Evolutionary conservation across 2,329 filamentous ascomycete species (phyloP).

Genomic region (Diaporthe sp.): DNA sequence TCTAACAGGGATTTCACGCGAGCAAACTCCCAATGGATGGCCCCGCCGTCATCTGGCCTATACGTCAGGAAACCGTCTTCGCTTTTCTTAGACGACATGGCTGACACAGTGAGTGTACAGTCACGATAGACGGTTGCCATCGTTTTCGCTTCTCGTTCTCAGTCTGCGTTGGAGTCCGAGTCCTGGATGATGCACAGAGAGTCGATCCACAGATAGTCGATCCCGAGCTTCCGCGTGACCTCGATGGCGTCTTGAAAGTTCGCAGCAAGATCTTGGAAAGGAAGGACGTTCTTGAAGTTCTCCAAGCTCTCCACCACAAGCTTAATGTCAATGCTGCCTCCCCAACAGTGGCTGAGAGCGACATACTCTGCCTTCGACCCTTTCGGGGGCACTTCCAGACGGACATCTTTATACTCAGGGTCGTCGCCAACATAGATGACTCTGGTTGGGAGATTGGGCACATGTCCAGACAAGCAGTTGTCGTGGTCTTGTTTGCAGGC

Average conservation of each 20-base stretch:
- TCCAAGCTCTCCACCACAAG: background rate
- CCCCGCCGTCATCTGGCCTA: background rate
- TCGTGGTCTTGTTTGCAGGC: background rate
- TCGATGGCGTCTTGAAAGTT: conserved; percentile 28
- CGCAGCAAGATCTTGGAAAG: background rate
- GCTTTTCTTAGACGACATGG: background rate
- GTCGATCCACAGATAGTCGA: conserved; percentile 31
- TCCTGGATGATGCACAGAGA: no score
- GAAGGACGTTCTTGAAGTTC: background rate
- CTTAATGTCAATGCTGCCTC: background rate
- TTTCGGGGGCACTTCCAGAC: background rate
- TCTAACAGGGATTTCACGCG: background rate
- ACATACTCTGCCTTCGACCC: conserved; percentile 1
- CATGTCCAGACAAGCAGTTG: background rate
- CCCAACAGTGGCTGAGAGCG: conserved; percentile 30
- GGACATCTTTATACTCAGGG: background rate
- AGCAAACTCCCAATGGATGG: background rate
- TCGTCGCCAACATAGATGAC: conserved; percentile 11
- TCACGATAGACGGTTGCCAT: conserved; percentile 19
- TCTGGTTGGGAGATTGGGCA: conserved; percentile 1
- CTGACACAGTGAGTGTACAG: conserved; percentile 4
- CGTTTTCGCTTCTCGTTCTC: background rate
- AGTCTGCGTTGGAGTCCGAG: background rate
- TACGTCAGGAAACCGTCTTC: background rate
- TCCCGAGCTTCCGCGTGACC: conserved; percentile 5